phyloP scores from a whole-genome alignment of 2,329 filamentous ascomycete genomes.

The Lachnellula hyalina region DNA sequence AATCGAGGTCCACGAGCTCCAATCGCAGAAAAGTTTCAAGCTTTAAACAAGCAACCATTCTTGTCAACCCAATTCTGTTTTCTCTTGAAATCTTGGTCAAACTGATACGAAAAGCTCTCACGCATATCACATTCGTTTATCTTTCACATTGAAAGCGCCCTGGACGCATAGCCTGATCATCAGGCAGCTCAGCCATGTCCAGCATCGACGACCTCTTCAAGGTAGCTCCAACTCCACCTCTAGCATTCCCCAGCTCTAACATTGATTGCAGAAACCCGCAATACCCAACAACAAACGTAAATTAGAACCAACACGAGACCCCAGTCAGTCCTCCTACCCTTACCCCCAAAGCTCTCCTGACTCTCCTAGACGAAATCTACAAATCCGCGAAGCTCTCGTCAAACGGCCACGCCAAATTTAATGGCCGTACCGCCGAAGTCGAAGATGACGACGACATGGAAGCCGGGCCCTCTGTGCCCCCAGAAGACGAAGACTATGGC shows the following conservation, averaged over 20 bases:
- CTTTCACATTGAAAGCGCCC: background rate
- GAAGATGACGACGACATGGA: conserved; percentile 39
- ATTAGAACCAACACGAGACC: conserved; percentile 40
- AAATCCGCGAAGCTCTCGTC: conserved; percentile 52
- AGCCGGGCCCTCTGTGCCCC: conserved; percentile 48
- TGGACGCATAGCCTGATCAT: background rate
- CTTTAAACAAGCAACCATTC: background rate
- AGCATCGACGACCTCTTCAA: conserved; percentile 3
- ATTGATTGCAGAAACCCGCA: background rate
- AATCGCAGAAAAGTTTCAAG: background rate
- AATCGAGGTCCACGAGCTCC: background rate
- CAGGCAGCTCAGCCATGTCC: background rate
- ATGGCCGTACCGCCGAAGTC: conserved; percentile 25
- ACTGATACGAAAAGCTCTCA: background rate
- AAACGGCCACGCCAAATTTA: conserved; percentile 37
- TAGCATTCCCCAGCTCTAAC: background rate
- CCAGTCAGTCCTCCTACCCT: conserved; percentile 43
- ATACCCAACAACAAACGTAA: conserved; percentile 1
- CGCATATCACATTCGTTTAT: background rate
- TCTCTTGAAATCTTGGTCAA: background rate
- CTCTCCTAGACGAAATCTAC: conserved; percentile 51
- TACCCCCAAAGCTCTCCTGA: conserved; percentile 5
- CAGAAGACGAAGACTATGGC: conserved; percentile 48
- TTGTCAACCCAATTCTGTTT: background rate
- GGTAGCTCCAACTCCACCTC: background rate